phyloP scores from a whole-genome alignment of 345 rosid genomes.

The Bruguiera sexangula region DNA sequence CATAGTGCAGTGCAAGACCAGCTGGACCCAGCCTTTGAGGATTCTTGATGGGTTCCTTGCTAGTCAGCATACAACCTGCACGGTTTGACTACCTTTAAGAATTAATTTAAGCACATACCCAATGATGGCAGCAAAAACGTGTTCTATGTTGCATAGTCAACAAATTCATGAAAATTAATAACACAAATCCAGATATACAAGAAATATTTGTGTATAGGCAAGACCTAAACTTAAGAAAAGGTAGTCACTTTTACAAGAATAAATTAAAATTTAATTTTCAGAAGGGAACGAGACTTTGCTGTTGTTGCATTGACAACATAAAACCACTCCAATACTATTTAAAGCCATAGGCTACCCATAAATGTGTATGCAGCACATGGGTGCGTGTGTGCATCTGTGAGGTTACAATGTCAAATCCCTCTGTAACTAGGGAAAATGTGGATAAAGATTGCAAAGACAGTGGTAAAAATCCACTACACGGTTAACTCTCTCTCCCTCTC shows the following conservation, averaged over 20 bases:
- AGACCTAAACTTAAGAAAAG: neutral
- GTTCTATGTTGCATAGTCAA: neutral
- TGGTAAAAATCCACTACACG: no score
- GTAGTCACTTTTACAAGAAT: neutral
- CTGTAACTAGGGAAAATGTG: no score
- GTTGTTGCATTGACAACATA: no score
- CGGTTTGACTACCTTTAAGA: constrained; percentile 2
- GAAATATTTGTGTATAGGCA: neutral
- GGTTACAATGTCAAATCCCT: no score
- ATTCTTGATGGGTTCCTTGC: constrained; percentile 20
- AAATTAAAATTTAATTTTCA: no score
- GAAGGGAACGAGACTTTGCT: no score
- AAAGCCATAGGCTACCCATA: no score
- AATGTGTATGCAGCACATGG: no score
- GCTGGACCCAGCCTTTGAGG: constrained; percentile 65
- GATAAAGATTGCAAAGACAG: no score
- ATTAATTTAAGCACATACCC: neutral
- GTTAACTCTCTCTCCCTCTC: no score
- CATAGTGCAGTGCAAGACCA: constrained; percentile 89
- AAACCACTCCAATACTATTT: no score
- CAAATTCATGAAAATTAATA: neutral
- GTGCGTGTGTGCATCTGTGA: no score
- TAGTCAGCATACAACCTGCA: constrained; percentile 28
- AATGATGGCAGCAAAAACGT: neutral
- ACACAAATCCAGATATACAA: neutral